Conservation (phyloP, 2,329 filamentous ascomycete species). For the Fusarium paranaense region DNA sequence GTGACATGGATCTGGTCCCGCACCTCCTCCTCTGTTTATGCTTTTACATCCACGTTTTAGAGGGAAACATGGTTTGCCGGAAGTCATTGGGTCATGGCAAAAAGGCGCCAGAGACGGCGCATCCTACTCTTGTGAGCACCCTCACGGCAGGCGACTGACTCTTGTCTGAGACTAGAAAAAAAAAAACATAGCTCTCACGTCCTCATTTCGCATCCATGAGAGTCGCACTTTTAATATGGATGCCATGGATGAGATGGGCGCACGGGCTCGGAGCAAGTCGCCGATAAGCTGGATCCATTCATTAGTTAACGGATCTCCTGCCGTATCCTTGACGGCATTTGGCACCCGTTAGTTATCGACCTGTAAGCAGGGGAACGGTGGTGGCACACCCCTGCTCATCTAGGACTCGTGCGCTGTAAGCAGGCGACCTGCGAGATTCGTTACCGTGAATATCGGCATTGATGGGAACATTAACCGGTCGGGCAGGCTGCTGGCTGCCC, state of each 20-base stretch:
- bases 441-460: constrained; percentile 12
- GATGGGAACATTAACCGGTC: background rate
- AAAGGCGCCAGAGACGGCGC: constrained; percentile 4
- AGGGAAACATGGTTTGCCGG: constrained; percentile 22
- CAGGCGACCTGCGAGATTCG: constrained; percentile 14
- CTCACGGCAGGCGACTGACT: constrained; percentile 29
- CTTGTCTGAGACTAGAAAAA: constrained; percentile 19
- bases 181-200: constrained; percentile 5
- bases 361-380: constrained; percentile 11
- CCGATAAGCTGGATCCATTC: constrained; percentile 38
- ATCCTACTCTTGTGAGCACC: constrained; percentile 11
- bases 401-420: constrained; percentile 12
- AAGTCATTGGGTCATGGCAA: constrained; percentile 12
- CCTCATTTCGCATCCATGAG: constrained; percentile 7
- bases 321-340: constrained; percentile 28
- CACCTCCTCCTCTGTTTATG: constrained; percentile 23
- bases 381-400: constrained; percentile 5
- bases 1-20: constrained; percentile 18
- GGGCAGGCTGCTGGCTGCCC: background rate
- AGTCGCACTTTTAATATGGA: background rate
- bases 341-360: constrained; percentile 27
- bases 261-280: constrained; percentile 30
- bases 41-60: constrained; percentile 30
- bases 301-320: constrained; percentile 25
- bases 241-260: constrained; percentile 2